Conservation (phyloP, 2,329 filamentous ascomycete species). For the Aspergillus sp. region DNA sequence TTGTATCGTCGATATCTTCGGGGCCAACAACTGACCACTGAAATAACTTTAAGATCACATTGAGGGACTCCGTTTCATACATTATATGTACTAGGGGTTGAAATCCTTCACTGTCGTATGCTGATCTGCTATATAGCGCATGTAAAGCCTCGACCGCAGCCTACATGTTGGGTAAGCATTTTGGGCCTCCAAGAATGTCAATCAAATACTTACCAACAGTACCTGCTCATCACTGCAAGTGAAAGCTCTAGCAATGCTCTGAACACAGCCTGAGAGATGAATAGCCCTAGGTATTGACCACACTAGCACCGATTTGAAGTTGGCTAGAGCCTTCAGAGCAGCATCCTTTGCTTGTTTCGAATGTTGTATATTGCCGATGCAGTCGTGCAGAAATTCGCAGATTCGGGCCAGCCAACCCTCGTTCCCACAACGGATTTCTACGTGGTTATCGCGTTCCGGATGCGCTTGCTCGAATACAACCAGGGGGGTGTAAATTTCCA, state of each 20-base stretch:
- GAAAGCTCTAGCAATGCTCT: constrained; percentile 69
- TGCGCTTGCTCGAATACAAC: constrained; percentile 73
- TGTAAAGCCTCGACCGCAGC: constrained; percentile 81
- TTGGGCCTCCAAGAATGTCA: background rate
- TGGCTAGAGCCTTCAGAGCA: constrained; percentile 72
- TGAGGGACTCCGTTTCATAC: constrained; percentile 70
- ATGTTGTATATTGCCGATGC: constrained; percentile 65
- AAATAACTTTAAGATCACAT: constrained; percentile 71
- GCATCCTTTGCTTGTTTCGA: constrained; percentile 68
- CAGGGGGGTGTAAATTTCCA: constrained; percentile 88
- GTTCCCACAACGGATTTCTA: constrained; percentile 70
- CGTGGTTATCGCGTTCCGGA: constrained; percentile 67
- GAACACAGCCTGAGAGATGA: constrained; percentile 67
- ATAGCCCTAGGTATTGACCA: constrained; percentile 89
- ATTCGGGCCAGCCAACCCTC: constrained; percentile 87
- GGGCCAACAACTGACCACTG: constrained; percentile 78
- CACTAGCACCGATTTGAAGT: constrained; percentile 74
- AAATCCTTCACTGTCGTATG: constrained; percentile 76
- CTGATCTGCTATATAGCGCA: constrained; percentile 72
- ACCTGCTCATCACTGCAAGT: constrained; percentile 69
- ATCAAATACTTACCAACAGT: constrained; percentile 61
- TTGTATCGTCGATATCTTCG: constrained; percentile 83
- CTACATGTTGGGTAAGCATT: constrained; percentile 43
- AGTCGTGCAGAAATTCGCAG: constrained; percentile 71
- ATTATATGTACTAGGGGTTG: constrained; percentile 74